Percentiles rank a stretch among this genome's conserved stretches.
These are phyloP conservation scores for Linaria vulgaris DNA, from an alignment of 257 asterid species.

Conservation along the genomic window DNA sequence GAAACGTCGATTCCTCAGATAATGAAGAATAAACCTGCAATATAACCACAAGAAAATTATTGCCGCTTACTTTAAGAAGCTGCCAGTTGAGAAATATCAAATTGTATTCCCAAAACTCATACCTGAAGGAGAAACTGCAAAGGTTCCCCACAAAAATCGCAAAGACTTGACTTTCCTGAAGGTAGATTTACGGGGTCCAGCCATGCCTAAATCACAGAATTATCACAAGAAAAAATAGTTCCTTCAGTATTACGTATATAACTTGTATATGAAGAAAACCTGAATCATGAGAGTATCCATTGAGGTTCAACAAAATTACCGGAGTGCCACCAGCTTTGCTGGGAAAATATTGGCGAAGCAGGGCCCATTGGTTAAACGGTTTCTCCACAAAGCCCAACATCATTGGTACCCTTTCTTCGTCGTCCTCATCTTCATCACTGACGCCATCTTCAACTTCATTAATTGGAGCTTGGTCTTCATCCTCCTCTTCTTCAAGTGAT, in stretches of 20 bases:
- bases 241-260: not conserved
- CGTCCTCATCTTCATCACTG: constrained; percentile 54
- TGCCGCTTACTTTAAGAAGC: not conserved
- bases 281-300: not conserved
- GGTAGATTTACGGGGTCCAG: constrained; percentile 85
- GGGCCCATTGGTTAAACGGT: constrained; percentile 60
- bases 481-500: constrained; percentile 58
- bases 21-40: constrained; percentile 89
- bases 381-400: constrained; percentile 73
- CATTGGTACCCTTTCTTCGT: constrained; percentile 56
- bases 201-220: constrained; percentile 66
- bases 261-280: too few relatives aligned
- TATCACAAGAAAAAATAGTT: not conserved
- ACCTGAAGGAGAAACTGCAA: constrained; percentile 97
- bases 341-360: constrained; percentile 75
- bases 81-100: not conserved
- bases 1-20: constrained; percentile 74
- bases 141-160: constrained; percentile 84
- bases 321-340: constrained; percentile 98
- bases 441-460: constrained; percentile 41
- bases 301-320: constrained; percentile 37
- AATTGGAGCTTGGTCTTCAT: constrained; percentile 42
- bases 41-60: constrained; percentile 13
- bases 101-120: constrained; percentile 10
- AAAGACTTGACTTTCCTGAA: constrained; percentile 49